These are phyloP conservation scores for Penicillium corylophilum DNA, from an alignment of 2,329 filamentous ascomycete species.

Conservation along the genomic window DNA sequence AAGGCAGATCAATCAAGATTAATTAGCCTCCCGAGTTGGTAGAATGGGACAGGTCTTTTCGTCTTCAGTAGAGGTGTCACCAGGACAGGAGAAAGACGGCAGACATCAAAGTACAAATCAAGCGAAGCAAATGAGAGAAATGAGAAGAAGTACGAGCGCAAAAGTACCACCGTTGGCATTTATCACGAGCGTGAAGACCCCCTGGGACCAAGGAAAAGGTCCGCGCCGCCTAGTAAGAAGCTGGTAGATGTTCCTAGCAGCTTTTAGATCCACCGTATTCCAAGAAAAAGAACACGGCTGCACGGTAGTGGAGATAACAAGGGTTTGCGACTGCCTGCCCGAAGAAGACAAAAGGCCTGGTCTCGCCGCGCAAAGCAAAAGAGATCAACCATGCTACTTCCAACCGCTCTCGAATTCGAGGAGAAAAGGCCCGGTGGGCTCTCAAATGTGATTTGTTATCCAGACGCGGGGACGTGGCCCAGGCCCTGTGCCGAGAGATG, in stretches of 20 bases:
- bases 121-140: background rate
- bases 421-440: background rate
- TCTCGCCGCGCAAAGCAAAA: background rate
- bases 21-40: slow-evolving; percentile 1
- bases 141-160: background rate
- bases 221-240: background rate
- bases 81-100: slow-evolving; percentile 3
- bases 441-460: background rate
- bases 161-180: background rate
- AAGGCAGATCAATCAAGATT: background rate
- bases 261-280: slow-evolving; percentile 6
- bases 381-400: slow-evolving; percentile 4
- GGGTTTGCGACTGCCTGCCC: background rate
- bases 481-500: background rate
- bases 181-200: background rate
- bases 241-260: slow-evolving; percentile 2
- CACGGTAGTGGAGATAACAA: slow-evolving; percentile 3
- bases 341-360: slow-evolving; percentile 1
- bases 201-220: background rate
- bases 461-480: background rate
- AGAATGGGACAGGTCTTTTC: background rate
- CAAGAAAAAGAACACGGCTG: background rate
- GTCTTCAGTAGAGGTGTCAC: slow-evolving; percentile 1
- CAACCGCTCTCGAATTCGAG: background rate
- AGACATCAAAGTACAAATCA: background rate